Base-by-base conservation (phyloP, 1,139 yeast genomes). In the Pichia sp. region DNA sequence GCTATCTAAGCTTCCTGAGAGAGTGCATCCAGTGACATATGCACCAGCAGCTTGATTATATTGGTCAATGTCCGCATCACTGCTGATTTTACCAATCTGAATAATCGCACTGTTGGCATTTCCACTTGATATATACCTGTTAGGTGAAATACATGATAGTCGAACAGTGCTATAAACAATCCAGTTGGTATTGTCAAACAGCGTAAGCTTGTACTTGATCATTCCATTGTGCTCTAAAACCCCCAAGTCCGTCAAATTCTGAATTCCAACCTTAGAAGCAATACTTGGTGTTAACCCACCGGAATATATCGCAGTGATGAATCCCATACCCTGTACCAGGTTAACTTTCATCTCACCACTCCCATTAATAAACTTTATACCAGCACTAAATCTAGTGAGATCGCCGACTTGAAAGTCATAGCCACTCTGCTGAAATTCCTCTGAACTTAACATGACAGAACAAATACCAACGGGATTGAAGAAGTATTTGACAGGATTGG, bases 311-410 rank as follows among this genome's bases (percentile, higher is more conserved):
- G 82, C 79, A 5, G 85, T 74, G 12, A 77, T 60, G 41, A 79
- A 74, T 0, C 88, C 88, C 82, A 78, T 78, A 13, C 93, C 93
- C 52, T 72, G 77, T 8, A 77, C 67, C 40, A 67, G 46, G 11
- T 77, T 71, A 3, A 47, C 34, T 3, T 34, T 28, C 34, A 55
- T 32, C 6, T 33, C 21, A 6, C 50, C 49, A 5, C 37, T 40
- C 12, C 32, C 23, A 6, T 38, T 34, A 8, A 33, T 30, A 27
- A 53, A 50, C 22, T 34, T 34, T 10, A 51, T 14, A 3, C 56
- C 56, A 30, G 53, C 49, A 26, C 56, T 51, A 34, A 56, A 55
- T 29, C 59, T 45, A 23, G 48, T 48, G 25, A 55, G 48, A 28
- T 52, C 55, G 13, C 58, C 60, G 9, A 56, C 47, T 14, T 32